phyloP scores from a whole-genome alignment of 73 alveolate genomes.

The Paraurostyla sp. region DNA sequence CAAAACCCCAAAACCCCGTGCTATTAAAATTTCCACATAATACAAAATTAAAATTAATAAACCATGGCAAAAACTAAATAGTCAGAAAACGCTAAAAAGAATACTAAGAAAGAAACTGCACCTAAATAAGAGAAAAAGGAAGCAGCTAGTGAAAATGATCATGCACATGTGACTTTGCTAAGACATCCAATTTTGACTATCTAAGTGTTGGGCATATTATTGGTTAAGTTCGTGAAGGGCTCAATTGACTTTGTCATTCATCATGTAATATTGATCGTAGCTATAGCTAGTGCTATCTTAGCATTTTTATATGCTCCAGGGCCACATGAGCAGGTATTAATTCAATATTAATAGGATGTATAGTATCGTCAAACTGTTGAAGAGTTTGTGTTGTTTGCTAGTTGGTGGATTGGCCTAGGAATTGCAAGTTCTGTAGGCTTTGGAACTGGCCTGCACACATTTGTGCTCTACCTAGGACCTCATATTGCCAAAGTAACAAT shows the following conservation, averaged over 20 bases:
- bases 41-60: no score
- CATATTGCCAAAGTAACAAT: slow-evolving; percentile 90
- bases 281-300: neutral
- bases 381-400: slow-evolving; percentile 73
- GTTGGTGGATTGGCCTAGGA: slow-evolving; percentile 92
- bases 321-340: slow-evolving; percentile 63
- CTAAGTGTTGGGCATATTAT: slow-evolving; percentile 1
- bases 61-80: no score
- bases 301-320: slow-evolving; percentile 57
- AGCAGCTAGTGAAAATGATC: neutral
- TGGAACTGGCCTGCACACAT: slow-evolving; percentile 96
- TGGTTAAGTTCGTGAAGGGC: neutral
- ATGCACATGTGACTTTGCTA: slow-evolving; percentile 26
- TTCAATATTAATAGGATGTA: neutral
- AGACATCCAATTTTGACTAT: slow-evolving; percentile 44
- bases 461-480: slow-evolving; percentile 93
- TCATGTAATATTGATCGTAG: slow-evolving; percentile 33
- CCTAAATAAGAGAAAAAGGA: neutral
- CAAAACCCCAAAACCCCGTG: no score
- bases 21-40: no score
- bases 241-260: neutral
- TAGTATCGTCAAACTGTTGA: slow-evolving; percentile 39
- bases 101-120: neutral
- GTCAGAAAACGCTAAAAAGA: no score
- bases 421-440: slow-evolving; percentile 91